These are phyloP conservation scores for Septoria linicola DNA, from an alignment of 2,329 filamentous ascomycete genomes.

Conservation along the genomic window DNA sequence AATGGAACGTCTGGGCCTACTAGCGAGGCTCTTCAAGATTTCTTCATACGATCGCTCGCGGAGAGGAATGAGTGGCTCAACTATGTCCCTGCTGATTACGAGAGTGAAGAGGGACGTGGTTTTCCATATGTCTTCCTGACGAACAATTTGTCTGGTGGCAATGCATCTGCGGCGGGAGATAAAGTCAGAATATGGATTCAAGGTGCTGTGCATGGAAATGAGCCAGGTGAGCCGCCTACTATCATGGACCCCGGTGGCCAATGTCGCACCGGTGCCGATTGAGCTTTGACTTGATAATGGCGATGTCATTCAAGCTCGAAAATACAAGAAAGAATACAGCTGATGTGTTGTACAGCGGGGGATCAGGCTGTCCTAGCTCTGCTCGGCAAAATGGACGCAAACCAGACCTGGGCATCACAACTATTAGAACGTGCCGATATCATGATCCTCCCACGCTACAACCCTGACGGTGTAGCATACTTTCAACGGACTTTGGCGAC, in stretches of 20 bases:
- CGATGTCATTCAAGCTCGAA: too few relatives aligned
- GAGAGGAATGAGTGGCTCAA: constrained; percentile 38
- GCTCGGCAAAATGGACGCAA: constrained; percentile 38
- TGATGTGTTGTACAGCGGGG: too few relatives aligned
- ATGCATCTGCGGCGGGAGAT: constrained; percentile 19
- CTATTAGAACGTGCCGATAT: constrained; percentile 40
- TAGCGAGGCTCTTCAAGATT: constrained; percentile 29
- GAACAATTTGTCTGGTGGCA: constrained; percentile 12
- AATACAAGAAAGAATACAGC: too few relatives aligned
- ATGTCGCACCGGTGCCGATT: too few relatives aligned
- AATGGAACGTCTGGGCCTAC: constrained; percentile 39
- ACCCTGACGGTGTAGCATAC: constrained; percentile 40
- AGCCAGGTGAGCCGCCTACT: too few relatives aligned
- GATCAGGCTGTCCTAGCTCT: constrained; percentile 40
- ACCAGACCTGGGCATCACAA: constrained; percentile 35
- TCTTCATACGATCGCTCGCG: constrained; percentile 34
- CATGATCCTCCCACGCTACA: constrained; percentile 39
- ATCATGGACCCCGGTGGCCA: too few relatives aligned
- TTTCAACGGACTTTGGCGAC: constrained; percentile 40
- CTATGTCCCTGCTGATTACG: constrained; percentile 32
- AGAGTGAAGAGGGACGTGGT: constrained; percentile 37
- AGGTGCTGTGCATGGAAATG: constrained; percentile 41
- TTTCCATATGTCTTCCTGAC: constrained; percentile 37
- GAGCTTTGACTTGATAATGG: too few relatives aligned
- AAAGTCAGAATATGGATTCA: constrained; percentile 42